Conservation (phyloP, 208 protist species). For the Trypanosoma platydactyli region DNA sequence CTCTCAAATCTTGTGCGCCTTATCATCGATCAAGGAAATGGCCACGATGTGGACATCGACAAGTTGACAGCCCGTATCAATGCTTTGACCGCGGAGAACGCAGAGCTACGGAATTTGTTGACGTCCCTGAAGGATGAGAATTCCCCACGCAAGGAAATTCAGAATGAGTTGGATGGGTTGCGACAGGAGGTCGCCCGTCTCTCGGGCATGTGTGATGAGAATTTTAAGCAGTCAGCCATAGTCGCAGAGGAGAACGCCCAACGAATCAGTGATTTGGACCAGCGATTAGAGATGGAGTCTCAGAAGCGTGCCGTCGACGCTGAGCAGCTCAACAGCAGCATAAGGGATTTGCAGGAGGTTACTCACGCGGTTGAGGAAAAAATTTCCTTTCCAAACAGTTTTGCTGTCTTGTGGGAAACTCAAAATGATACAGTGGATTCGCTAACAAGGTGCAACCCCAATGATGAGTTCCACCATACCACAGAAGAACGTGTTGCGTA, state of each 20-base stretch:
- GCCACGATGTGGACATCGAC: slow-evolving; percentile 76
- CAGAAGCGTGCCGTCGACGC: slow-evolving; percentile 3
- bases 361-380: slow-evolving; percentile 20
- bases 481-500: slow-evolving; percentile 60
- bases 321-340: slow-evolving; percentile 20
- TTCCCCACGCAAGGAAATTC: slow-evolving; percentile 18
- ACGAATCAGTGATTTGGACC: slow-evolving; percentile 4
- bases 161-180: slow-evolving; percentile 23
- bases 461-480: slow-evolving; percentile 34
- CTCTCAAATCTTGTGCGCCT: slow-evolving; percentile 75
- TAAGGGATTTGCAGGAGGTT: slow-evolving; percentile 11
- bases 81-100: slow-evolving; percentile 57
- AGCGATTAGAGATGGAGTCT: slow-evolving; percentile 13
- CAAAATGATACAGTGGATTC: slow-evolving; percentile 33
- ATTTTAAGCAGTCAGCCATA: not conserved
- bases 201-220: slow-evolving; percentile 17
- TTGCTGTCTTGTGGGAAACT: slow-evolving; percentile 63
- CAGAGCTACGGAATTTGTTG: slow-evolving; percentile 40
- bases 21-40: slow-evolving; percentile 84
- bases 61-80: slow-evolving; percentile 53
- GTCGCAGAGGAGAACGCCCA: not conserved
- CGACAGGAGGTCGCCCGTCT: slow-evolving; percentile 14
- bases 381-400: slow-evolving; percentile 30
- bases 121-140: slow-evolving; percentile 36
- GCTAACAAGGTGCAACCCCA: slow-evolving; percentile 39